Base-by-base conservation (phyloP, 345 rosid genomes). In the Rhizophora mangle region DNA sequence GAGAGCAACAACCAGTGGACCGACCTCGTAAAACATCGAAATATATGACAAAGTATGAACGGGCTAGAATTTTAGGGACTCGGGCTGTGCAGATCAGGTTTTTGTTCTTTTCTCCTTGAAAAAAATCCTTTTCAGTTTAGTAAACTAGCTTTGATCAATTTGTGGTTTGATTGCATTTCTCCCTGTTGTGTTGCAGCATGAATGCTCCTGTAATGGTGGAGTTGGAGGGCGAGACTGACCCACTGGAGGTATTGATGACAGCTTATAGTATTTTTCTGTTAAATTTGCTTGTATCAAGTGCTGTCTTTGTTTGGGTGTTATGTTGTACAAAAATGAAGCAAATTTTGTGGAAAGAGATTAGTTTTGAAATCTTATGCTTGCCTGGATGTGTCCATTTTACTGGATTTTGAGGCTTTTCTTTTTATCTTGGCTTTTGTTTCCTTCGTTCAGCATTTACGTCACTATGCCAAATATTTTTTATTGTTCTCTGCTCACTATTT, bases 201-300 rank as follows among this genome's bases (percentile, higher is more conserved):
- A 91, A 91, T 85, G 96, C 96, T 52, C 97, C 97, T 20, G 90
- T 91, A 19, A 94, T 89, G 95, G 98, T 91, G 32, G 87, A 88
- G 86, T 78, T 94, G 75, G 95, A 94, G 80, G 93, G 96, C 0
- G 96, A 91, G 78, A 89, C 91, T 34, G 97, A 91, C 59, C 95
- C 96, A 5, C 91, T 91, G 10, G 96, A 89, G 96, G 91, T 93
- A 68, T 39, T 47, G 46, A 29, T 6, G n/a, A 10, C 34, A 29
- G 64, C 5, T 37, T 37, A 21, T 55, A 15, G n/a, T 20, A 8
- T 2, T 71, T 55, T 37, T n/a, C n/a, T 71, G 32, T 5, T 16
- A 49, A 21, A 18, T 51, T 24, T 53, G 61, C 52, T 57, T 13
- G 34, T 19, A 2, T 47, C 43, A 26, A 21, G 59, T 21, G 27